A percentile compares a stretch with the other conserved stretches of the same genome.
Conservation (phyloP, 768 basidiomycete genomes). For the Leccinum uliginosum region DNA sequence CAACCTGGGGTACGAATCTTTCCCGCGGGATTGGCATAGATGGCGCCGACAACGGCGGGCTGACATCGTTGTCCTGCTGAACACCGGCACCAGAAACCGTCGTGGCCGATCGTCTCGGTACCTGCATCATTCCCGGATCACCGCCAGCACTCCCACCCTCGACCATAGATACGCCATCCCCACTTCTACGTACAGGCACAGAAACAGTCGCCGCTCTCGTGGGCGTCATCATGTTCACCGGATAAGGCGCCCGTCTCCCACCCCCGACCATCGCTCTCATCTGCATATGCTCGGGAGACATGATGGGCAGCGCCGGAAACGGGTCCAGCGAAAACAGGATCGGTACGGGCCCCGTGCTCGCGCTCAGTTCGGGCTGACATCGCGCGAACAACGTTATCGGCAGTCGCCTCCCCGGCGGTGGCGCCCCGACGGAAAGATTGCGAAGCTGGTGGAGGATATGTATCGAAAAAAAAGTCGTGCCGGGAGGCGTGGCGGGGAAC, state of each 20-base stretch:
- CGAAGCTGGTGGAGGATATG: constrained; percentile 26
- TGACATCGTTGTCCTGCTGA: background rate
- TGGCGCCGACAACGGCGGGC: background rate
- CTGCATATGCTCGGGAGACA: background rate
- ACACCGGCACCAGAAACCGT: background rate
- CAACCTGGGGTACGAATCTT: constrained; percentile 59
- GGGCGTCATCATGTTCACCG: constrained; percentile 10
- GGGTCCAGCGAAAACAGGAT: constrained; percentile 59
- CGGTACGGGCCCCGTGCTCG: constrained; percentile 53
- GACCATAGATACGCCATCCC: background rate
- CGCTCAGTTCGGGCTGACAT: constrained; percentile 46
- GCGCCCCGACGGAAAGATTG: constrained; percentile 3
- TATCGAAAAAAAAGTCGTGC: constrained; percentile 28
- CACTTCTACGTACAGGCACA: constrained; percentile 26
- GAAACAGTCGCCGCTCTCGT: constrained; percentile 30
- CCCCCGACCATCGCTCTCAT: background rate
- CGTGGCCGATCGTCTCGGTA: constrained; percentile 20
- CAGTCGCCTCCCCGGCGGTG: constrained; percentile 21
- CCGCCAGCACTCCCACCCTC: background rate
- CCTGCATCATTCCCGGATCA: background rate
- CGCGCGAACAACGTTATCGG: constrained; percentile 56
- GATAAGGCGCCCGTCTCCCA: background rate
- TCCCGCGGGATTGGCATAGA: constrained; percentile 44
- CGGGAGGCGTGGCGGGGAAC: constrained; percentile 14
- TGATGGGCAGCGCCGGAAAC: constrained; percentile 25